Percentiles rank a stretch among this genome's conserved stretches.
Evolutionary conservation across 345 rosid species (phyloP).

Genomic region (Nasturtium officinale): DNA sequence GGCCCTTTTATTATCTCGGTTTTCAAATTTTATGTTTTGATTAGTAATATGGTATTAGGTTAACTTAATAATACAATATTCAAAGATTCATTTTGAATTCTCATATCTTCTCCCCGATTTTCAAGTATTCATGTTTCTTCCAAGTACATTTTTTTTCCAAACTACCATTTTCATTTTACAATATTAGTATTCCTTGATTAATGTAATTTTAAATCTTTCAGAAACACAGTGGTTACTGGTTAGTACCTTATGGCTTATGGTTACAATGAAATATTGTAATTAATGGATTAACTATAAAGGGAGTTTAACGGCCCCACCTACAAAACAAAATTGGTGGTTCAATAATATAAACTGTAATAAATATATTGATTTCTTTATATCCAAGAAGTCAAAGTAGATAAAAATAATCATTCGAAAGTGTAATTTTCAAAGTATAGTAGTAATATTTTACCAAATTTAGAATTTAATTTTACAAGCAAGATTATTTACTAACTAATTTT

Average conservation of each 20-base stretch:
- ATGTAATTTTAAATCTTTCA: neutral
- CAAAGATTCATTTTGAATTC: neutral
- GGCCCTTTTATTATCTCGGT: conserved; percentile 2
- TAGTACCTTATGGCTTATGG: neutral
- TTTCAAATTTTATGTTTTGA: neutral
- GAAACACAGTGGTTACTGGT: neutral
- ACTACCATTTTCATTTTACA: neutral
- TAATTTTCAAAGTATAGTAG: neutral
- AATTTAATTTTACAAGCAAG: neutral
- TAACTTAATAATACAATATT: too few species aligned
- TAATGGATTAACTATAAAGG: neutral
- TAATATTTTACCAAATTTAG: neutral
- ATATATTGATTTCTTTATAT: conserved; percentile 12
- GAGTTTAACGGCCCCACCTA: conserved; percentile 8
- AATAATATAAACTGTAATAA: conserved; percentile 16
- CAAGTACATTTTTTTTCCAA: too few species aligned
- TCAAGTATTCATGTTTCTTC: neutral
- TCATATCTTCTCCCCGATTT: neutral
- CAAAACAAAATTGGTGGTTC: conserved; percentile 5
- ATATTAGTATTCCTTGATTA: neutral
- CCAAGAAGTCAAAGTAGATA: conserved; percentile 1
- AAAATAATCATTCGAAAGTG: neutral
- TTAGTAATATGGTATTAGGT: neutral
- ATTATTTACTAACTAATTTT: neutral
- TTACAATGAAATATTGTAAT: neutral